Percentiles rank a stretch among this genome's conserved stretches.
These are phyloP conservation scores for Trametes cinnabarina DNA, from an alignment of 768 basidiomycete genomes.

Conservation along the genomic window DNA sequence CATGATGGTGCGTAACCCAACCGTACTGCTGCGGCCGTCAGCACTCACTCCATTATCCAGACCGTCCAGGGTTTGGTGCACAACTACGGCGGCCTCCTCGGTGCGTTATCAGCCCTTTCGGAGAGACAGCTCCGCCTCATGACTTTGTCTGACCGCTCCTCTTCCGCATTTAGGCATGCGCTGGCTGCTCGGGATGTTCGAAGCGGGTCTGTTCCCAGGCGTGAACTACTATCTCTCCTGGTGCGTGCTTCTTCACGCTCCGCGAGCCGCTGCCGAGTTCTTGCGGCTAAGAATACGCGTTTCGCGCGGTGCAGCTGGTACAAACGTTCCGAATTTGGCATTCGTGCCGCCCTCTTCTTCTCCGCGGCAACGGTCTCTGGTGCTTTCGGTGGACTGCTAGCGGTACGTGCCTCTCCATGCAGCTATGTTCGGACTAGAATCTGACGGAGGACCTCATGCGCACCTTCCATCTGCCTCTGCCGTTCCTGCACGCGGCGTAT, in stretches of 20 bases:
- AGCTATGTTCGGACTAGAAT: not conserved
- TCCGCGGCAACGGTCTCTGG: slow-evolving; percentile 73
- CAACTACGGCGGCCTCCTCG: slow-evolving; percentile 66
- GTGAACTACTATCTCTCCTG: slow-evolving; percentile 75
- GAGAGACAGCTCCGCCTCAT: not conserved
- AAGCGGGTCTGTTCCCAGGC: slow-evolving; percentile 54
- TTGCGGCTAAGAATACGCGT: slow-evolving; percentile 16
- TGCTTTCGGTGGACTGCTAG: slow-evolving; percentile 77
- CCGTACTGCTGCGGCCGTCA: not conserved
- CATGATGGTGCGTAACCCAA: slow-evolving; percentile 54
- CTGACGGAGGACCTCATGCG: not conserved
- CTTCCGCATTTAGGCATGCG: slow-evolving; percentile 50
- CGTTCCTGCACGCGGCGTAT: not conserved
- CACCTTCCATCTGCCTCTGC: not conserved
- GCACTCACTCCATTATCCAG: slow-evolving; percentile 35
- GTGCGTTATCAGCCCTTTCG: slow-evolving; percentile 35
- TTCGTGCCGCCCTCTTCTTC: slow-evolving; percentile 47
- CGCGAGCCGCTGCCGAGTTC: slow-evolving; percentile 3
- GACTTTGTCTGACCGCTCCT: not conserved
- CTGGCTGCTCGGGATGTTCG: slow-evolving; percentile 71
- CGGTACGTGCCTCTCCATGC: slow-evolving; percentile 38
- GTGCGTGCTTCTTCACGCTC: slow-evolving; percentile 35
- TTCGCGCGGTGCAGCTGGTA: slow-evolving; percentile 46
- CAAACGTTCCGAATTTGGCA: slow-evolving; percentile 74
- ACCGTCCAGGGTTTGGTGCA: slow-evolving; percentile 70